Evolutionary conservation across 2,329 filamentous ascomycete genomes (phyloP).

Genomic region (Trichophyton simii): DNA sequence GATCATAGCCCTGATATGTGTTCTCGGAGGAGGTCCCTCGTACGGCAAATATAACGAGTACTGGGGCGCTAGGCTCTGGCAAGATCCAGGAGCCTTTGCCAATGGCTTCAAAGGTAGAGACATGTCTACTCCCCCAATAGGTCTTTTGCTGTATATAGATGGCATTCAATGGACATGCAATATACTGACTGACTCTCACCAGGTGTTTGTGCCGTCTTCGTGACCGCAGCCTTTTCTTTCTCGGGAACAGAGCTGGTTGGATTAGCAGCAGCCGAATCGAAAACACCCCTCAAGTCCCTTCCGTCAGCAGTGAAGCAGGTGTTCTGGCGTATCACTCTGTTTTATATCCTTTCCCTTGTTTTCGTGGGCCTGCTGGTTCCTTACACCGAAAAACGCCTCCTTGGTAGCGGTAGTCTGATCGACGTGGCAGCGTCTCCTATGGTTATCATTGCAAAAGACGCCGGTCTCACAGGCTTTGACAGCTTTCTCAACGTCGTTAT

Average conservation of each 20-base stretch:
- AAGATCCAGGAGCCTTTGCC: conserved; percentile 35
- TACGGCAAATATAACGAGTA: conserved; percentile 21
- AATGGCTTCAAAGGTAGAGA: conserved; percentile 31
- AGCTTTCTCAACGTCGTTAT: conserved; percentile 57
- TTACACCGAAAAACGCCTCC: conserved; percentile 28
- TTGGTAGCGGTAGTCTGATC: conserved; percentile 26
- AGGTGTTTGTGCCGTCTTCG: conserved; percentile 46
- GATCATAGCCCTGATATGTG: conserved; percentile 63
- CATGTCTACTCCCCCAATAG: background rate
- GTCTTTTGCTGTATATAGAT: too few relatives aligned
- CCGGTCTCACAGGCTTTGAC: conserved; percentile 48
- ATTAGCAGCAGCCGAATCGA: conserved; percentile 42
- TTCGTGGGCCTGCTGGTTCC: conserved; percentile 37
- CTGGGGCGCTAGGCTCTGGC: conserved; percentile 27
- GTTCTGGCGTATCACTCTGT: conserved; percentile 40
- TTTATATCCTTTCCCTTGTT: conserved; percentile 37
- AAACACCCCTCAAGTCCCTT: conserved; percentile 39
- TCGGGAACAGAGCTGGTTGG: conserved; percentile 44
- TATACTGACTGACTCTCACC: background rate
- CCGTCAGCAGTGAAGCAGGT: conserved; percentile 39
- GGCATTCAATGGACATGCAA: background rate
- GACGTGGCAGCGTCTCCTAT: conserved; percentile 48
- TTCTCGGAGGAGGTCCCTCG: conserved; percentile 32
- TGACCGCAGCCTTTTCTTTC: conserved; percentile 46
- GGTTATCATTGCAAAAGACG: conserved; percentile 51